A percentile compares a stretch with the other conserved stretches of the same genome.
phyloP scores from a whole-genome alignment of 2,329 filamentous ascomycete species.

The Colletotrichum simmondsii region DNA sequence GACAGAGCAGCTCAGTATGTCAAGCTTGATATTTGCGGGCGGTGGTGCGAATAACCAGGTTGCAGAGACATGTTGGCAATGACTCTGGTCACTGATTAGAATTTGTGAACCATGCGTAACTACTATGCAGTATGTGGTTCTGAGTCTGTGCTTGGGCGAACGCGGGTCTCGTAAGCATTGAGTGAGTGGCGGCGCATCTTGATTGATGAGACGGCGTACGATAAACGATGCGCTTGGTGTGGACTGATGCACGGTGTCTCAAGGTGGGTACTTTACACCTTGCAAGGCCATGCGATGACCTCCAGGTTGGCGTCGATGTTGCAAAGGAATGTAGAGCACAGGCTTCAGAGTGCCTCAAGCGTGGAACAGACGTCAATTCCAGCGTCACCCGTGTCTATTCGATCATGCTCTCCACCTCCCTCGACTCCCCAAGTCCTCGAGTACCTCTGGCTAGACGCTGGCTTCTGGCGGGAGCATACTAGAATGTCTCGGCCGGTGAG shows the following conservation, averaged over 20 bases:
- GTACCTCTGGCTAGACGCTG: neutral
- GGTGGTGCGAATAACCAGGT: neutral
- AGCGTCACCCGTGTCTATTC: neutral
- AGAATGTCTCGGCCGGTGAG: neutral
- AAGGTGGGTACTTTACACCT: neutral
- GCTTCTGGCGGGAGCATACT: neutral
- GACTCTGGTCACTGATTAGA: no score
- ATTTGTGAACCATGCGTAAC: no score
- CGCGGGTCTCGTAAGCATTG: neutral
- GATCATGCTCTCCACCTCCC: neutral
- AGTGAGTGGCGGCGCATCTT: neutral
- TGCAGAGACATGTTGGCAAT: neutral
- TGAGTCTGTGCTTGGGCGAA: neutral
- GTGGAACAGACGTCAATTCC: constrained; percentile 8
- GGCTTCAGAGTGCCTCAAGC: constrained; percentile 16
- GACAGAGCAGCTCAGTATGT: neutral
- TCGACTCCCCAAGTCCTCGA: neutral
- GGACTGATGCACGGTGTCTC: neutral
- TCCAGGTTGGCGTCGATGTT: constrained; percentile 2
- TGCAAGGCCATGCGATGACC: neutral
- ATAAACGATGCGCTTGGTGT: neutral
- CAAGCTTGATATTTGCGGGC: neutral
- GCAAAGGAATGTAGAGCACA: constrained; percentile 9
- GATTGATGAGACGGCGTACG: neutral
- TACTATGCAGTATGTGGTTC: neutral